Percentiles rank a stretch among this genome's conserved stretches.
Conservation (phyloP, 148 eudicot species). For the Polygonum maritimum region DNA sequence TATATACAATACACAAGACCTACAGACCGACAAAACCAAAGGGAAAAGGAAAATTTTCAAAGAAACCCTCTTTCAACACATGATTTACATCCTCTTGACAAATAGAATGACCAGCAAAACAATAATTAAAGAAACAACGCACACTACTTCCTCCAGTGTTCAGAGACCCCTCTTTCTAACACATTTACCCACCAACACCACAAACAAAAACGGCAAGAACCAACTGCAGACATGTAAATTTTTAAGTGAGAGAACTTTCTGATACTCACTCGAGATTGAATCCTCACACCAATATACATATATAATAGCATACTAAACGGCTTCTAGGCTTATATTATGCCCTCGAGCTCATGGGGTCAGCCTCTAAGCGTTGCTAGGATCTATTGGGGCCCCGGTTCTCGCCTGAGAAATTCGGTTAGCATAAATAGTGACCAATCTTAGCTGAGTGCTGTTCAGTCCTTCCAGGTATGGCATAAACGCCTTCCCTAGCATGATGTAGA, state of each 20-base stretch:
- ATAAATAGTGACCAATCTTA: conserved; percentile 85
- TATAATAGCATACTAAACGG: neutral
- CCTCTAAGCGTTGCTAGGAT: conserved; percentile 31
- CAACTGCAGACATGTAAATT: neutral
- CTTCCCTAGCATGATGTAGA: conserved; percentile 89
- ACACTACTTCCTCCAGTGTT: neutral
- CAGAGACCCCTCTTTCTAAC: neutral
- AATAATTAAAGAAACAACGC: neutral
- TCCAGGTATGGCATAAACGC: conserved; percentile 83
- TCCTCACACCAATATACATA: neutral
- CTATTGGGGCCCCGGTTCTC: conserved; percentile 67
- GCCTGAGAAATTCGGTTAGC: conserved; percentile 96
- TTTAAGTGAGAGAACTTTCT: neutral
- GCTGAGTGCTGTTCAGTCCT: conserved; percentile 89
- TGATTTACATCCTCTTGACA: conserved; percentile 1
- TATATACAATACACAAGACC: neutral
- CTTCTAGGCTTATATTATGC: neutral
- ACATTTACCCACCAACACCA: conserved; percentile 9
- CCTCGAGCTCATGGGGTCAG: neutral
- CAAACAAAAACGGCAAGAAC: neutral
- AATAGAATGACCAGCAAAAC: neutral
- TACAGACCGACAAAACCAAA: neutral
- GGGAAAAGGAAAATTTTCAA: neutral
- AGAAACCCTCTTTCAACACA: neutral
- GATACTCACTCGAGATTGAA: neutral